phyloP scores from a whole-genome alignment of 768 basidiomycete genomes.

The Lentinula aciculospora region DNA sequence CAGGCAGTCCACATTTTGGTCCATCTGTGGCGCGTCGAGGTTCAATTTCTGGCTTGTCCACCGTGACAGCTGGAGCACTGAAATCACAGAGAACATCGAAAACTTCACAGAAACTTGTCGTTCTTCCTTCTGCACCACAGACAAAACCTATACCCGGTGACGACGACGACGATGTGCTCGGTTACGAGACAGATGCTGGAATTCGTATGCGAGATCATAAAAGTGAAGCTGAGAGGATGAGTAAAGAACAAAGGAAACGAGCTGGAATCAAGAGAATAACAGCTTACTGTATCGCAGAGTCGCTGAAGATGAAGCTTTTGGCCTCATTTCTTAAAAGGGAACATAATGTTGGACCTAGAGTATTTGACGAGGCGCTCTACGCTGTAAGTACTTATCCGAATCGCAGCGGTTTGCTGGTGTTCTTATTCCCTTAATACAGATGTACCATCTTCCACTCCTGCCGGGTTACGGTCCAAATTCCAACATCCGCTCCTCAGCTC shows the following conservation, averaged over 20 bases:
- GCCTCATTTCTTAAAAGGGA: slow-evolving; percentile 87
- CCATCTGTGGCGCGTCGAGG: slow-evolving; percentile 23
- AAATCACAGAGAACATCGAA: slow-evolving; percentile 82
- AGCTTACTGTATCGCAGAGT: slow-evolving; percentile 85
- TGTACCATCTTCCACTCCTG: slow-evolving; percentile 87
- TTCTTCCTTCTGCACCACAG: slow-evolving; percentile 87
- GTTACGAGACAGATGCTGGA: slow-evolving; percentile 62
- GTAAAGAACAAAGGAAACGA: slow-evolving; percentile 74
- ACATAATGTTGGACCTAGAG: slow-evolving; percentile 81
- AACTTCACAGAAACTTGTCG: slow-evolving; percentile 85
- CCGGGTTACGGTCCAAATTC: slow-evolving; percentile 86
- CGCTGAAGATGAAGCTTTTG: slow-evolving; percentile 78
- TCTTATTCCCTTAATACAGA: slow-evolving; percentile 32
- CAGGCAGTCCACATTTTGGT: not conserved
- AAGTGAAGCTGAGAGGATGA: slow-evolving; percentile 85
- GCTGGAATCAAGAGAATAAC: slow-evolving; percentile 81
- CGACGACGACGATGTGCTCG: slow-evolving; percentile 36
- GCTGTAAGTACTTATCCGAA: slow-evolving; percentile 57
- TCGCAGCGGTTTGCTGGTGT: not conserved
- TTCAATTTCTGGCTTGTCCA: slow-evolving; percentile 29
- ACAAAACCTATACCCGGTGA: slow-evolving; percentile 57
- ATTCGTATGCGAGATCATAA: slow-evolving; percentile 61
- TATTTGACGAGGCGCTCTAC: slow-evolving; percentile 93
- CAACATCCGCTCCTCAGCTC: slow-evolving; percentile 79
- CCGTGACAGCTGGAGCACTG: slow-evolving; percentile 29